Percentiles rank a stretch among this genome's conserved stretches.
phyloP scores from a whole-genome alignment of 2,329 filamentous ascomycete genomes.

The Cordyceps fumosorosea region DNA sequence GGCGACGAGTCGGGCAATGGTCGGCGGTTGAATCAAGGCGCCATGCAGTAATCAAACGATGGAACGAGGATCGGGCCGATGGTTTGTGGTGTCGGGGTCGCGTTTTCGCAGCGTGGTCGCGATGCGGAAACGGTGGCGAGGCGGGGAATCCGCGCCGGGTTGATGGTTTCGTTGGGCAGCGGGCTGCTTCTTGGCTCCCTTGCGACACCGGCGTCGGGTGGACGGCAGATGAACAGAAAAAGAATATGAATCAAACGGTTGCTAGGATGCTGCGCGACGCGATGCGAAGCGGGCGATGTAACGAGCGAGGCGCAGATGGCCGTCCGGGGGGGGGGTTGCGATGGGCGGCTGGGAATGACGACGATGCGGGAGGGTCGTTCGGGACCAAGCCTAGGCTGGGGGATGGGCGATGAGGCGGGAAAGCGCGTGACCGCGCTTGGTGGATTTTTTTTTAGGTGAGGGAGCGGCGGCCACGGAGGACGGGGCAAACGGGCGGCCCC shows the following conservation, averaged over 20 bases:
- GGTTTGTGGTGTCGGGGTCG: not conserved
- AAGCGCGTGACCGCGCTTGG: slow-evolving; percentile 30
- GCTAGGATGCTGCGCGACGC: slow-evolving; percentile 1
- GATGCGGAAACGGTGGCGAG: slow-evolving; percentile 4
- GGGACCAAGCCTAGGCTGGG: slow-evolving; percentile 17
- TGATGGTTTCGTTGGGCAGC: slow-evolving; percentile 10
- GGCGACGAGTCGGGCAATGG: not conserved
- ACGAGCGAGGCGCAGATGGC: slow-evolving; percentile 9
- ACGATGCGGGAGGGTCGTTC: slow-evolving; percentile 25
- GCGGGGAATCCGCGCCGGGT: slow-evolving; percentile 8
- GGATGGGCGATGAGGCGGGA: slow-evolving; percentile 24
- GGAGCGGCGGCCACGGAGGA: not conserved
- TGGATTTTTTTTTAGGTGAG: not conserved
- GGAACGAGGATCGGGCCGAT: not conserved
- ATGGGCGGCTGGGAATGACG: slow-evolving; percentile 8
- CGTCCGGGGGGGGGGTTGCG: not conserved
- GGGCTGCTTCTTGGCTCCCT: not conserved
- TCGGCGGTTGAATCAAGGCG: not conserved
- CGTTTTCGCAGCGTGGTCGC: not conserved
- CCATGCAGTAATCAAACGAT: not conserved
- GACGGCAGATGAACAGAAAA: not conserved
- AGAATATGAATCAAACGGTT: not conserved
- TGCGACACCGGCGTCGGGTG: not conserved
- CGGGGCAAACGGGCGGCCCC: not conserved
- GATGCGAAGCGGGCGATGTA: slow-evolving; percentile 11